Base-by-base conservation (phyloP, 169 alveolate genomes). In the Plasmodium vivax region DNA sequence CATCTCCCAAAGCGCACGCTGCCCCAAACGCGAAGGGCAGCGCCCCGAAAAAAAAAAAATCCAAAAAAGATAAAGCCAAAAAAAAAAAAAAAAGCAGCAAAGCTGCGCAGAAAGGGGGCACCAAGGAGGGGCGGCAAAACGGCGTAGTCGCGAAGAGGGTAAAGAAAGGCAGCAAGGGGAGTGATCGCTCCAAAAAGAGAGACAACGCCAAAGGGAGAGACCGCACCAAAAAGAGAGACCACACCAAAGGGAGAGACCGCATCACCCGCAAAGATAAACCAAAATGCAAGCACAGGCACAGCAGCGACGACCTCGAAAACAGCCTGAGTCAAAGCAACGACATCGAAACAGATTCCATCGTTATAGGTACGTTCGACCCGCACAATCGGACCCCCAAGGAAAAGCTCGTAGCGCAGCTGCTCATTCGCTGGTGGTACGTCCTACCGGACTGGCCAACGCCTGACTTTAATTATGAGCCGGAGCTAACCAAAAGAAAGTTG, bases 391-490 rank as follows among this genome's bases (percentile, higher is more conserved):
- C 94, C 47, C 14, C 75, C 2, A 96, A 92, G 75, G 97, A 93
- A 81, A 94, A 95, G 36, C 94, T 96, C 41, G 97, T 96, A 30
- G 96, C 97, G 2, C 97, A 96, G 34, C 82, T 96, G 43, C 94
- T 96, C 71, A 87, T 95, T 34, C 79, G 99, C 43, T 98, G 99
- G 99, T 98, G 99, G 98, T 98, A 98, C 88, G 99, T 97, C 19
- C 96, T 98, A 23, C 99, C 99, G 5, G 98, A 97, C 10, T 98
- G 99, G 99, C 99, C 99, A 6, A 98, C 98, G 27, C 97, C 96
- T 34, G 95, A 98, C 85, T 97, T 95, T 79, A 97, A 98, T 85
- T 98, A 96, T 68, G 91, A 85, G 23, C 95, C 85, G 0, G 90
- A 95, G 84, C 93, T 98, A 19, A 94, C 93, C 47, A 95, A 97